These are phyloP conservation scores for Teunomyces gatunensis DNA, from an alignment of 805 yeast genomes.

Conservation along the genomic window DNA sequence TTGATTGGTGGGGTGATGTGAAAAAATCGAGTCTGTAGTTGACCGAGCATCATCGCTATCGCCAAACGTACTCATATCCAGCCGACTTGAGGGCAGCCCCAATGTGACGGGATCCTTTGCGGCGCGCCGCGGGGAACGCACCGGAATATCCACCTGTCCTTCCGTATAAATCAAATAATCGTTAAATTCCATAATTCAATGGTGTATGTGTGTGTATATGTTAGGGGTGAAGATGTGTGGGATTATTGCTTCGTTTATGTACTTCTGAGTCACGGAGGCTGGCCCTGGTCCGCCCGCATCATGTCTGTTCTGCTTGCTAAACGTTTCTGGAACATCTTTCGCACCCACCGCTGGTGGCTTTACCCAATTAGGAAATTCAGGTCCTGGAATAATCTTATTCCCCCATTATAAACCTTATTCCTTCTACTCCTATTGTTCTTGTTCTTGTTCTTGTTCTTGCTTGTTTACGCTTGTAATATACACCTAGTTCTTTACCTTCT, in stretches of 20 bases:
- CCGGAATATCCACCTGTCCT: background rate
- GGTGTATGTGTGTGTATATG: background rate
- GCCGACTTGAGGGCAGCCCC: constrained; percentile 6
- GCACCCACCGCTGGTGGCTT: constrained; percentile 1
- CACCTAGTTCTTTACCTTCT: constrained; percentile 15
- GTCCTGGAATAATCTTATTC: background rate
- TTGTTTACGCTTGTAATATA: background rate
- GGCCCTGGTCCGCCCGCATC: background rate
- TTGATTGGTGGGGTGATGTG: constrained; percentile 8
- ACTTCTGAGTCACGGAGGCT: background rate
- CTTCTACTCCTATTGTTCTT: background rate
- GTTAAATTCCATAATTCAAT: constrained; percentile 2
- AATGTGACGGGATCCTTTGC: background rate
- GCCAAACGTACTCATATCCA: constrained; percentile 20
- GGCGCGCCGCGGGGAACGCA: background rate
- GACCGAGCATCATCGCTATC: constrained; percentile 15
- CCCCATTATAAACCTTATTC: background rate
- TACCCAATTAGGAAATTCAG: constrained; percentile 3
- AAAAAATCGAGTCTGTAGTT: constrained; percentile 14
- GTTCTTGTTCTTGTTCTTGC: background rate
- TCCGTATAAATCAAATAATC: constrained; percentile 5
- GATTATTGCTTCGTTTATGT: background rate
- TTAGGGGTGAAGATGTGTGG: too few species aligned
- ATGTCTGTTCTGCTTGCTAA: background rate
- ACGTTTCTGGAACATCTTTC: background rate